Evolutionary conservation across 2,329 filamentous ascomycete species (phyloP).

Genomic region (Pseudopyricularia javanii): DNA sequence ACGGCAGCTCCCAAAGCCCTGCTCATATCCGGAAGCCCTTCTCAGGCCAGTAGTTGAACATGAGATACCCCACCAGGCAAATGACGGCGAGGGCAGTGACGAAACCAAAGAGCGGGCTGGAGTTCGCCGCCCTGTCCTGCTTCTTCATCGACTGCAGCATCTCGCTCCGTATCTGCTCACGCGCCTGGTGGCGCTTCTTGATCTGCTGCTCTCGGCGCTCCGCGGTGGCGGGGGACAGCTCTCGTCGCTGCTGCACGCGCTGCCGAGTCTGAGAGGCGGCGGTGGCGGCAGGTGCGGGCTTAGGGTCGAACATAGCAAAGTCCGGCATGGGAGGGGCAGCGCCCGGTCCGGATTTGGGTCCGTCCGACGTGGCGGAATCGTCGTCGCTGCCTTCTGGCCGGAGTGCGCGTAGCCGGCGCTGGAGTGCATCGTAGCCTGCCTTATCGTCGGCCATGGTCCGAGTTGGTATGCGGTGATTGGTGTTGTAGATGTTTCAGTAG

Average conservation of each 20-base stretch:
- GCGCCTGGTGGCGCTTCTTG: not conserved
- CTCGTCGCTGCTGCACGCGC: not conserved
- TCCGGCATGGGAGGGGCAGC: not conserved
- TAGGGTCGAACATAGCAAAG: not conserved
- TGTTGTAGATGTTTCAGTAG: not conserved
- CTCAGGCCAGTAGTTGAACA: not conserved
- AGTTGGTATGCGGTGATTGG: not conserved
- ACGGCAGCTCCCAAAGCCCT: not conserved
- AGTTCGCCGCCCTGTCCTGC: not conserved
- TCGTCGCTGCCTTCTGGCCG: not conserved
- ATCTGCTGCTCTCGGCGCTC: not conserved
- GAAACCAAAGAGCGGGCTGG: not conserved
- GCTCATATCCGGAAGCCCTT: not conserved
- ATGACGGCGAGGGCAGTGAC: not conserved
- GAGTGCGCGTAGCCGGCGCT: not conserved
- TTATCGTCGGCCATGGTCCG: not conserved
- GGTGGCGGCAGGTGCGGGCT: not conserved
- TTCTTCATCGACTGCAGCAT: not conserved
- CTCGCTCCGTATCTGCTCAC: not conserved
- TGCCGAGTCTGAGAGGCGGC: not conserved
- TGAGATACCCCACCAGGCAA: not conserved
- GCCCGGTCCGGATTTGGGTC: not conserved
- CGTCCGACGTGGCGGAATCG: not conserved
- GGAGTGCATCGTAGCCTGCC: not conserved
- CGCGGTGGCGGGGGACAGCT: not conserved